Percentiles rank a stretch among this genome's conserved stretches.
phyloP scores from a whole-genome alignment of 352 stramenopile genomes.

The Phytophthora sansomeana region DNA sequence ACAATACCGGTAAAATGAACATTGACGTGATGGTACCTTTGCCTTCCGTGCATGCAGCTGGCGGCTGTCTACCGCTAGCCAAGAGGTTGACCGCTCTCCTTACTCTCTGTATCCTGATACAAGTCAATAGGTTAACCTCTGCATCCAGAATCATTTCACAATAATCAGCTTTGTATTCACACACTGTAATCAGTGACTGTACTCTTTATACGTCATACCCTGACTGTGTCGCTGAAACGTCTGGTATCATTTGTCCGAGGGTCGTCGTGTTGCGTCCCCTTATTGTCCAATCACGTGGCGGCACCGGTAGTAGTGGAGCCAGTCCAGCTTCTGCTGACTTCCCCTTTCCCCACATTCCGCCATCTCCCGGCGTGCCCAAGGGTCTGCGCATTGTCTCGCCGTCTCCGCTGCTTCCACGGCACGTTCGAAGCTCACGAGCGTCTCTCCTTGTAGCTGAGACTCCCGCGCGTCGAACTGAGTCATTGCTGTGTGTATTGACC shows the following conservation, averaged over 20 bases:
- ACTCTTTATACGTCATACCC: neutral
- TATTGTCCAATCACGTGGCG: neutral
- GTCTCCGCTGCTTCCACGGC: conserved; percentile 11
- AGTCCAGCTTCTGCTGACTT: conserved; percentile 35
- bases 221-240: neutral
- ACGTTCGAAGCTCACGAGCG: conserved; percentile 9
- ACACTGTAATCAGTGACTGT: neutral
- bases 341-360: conserved; percentile 34
- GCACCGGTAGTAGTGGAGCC: conserved; percentile 24
- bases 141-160: neutral
- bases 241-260: neutral
- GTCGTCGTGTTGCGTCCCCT: neutral
- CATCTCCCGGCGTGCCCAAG: conserved; percentile 15
- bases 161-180: neutral
- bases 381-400: conserved; percentile 4
- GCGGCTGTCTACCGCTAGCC: neutral
- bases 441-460: conserved; percentile 18
- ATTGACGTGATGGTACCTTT: neutral
- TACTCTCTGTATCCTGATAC: neutral
- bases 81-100: neutral
- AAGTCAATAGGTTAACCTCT: neutral
- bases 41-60: conserved; percentile 21
- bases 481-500: neutral
- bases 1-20: neutral
- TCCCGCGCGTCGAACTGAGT: conserved; percentile 13